A percentile compares a stretch with the other conserved stretches of the same genome.
Evolutionary conservation across 2,329 filamentous ascomycete species (phyloP).

Genomic region (Nannizziopsis barbatae): DNA sequence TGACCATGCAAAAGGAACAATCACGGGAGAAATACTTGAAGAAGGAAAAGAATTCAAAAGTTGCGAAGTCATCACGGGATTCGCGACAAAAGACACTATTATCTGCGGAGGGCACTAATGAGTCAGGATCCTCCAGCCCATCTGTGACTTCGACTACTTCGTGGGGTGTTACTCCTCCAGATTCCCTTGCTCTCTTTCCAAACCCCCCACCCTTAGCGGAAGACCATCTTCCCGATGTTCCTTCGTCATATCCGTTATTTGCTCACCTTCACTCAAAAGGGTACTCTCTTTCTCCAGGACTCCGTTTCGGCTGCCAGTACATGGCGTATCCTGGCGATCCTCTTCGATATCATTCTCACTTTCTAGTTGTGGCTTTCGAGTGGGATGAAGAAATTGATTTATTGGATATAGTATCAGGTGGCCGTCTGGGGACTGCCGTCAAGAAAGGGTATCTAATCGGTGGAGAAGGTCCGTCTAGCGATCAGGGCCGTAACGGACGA

Average conservation of each 20-base stretch:
- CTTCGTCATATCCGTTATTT: constrained; percentile 60
- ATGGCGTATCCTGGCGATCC: constrained; percentile 93
- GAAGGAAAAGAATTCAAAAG: constrained; percentile 16
- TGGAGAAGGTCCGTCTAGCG: constrained; percentile 43
- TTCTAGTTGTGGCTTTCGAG: constrained; percentile 68
- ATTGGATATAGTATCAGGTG: constrained; percentile 74
- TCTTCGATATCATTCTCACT: constrained; percentile 89
- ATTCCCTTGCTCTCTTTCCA: constrained; percentile 38
- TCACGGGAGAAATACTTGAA: constrained; percentile 40
- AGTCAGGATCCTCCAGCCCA: constrained; percentile 9
- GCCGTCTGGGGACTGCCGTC: constrained; percentile 79
- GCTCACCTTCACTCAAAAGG: constrained; percentile 64
- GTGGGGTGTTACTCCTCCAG: constrained; percentile 40
- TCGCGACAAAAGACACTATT: constrained; percentile 8
- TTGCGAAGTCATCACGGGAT: constrained; percentile 1
- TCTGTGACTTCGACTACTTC: constrained; percentile 16
- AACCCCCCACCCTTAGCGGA: constrained; percentile 20
- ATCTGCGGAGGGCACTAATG: constrained; percentile 8
- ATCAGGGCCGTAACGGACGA: constrained; percentile 28
- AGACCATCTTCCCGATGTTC: constrained; percentile 28
- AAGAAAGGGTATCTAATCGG: constrained; percentile 93
- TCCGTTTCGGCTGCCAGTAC: constrained; percentile 90
- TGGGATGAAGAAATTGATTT: constrained; percentile 82
- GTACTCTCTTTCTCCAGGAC: constrained; percentile 81
- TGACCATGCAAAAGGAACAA: constrained; percentile 39